Evolutionary conservation across 1,284 basidiomycete genomes (phyloP), one percentile per base, ranked within the genome.

Genomic region (Ceratobasidium sp.): DNA sequence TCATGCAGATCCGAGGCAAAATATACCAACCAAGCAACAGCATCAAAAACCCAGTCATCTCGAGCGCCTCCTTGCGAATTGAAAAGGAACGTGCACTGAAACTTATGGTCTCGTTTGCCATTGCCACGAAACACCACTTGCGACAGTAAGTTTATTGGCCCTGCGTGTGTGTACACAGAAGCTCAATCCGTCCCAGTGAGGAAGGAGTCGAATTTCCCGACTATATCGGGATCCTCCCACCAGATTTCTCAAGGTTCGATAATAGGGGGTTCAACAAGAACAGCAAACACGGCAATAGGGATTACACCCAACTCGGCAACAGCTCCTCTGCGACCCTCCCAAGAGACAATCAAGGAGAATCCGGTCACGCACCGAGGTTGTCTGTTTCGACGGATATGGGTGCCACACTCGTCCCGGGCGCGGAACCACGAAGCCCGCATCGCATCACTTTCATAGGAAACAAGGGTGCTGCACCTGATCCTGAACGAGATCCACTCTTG

Each of bases 71-170:
- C 58, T 83, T 96, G 29, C 86, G 84, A 13, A 82, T 82, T 67
- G 82, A 85, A 74, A 96, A 96, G 80, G 83, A 86, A 13, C 85
- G 92, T 72, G 81, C 85, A 22, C 77, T 96, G 54, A 87, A 86
- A 69, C 83, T 93, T 38, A 83, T 86, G 34, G 79, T 91, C 22
- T 84, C 86, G 3, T 94, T 89, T 75, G 85, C 85, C 13, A 87
- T 82, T 75, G 84, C 91, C 12, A 83, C 86, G 22, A 93, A 93
- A 77, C 91, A 88, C 76, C 91, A 93, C 75, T 82, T 93, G 58
- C 86, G 91, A 35, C 88, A 85, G 45, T 49, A 13, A 35, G 32
- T 32, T 35, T 40, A 27, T n/a, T n/a, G n/a, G n/a, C 12, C 13
- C 22, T 45, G 35, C 69, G 53, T 34, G 52, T 58, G 50, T 50